phyloP scores from a whole-genome alignment of 108 stramenopile species.

The Skeletonema menzelii region DNA sequence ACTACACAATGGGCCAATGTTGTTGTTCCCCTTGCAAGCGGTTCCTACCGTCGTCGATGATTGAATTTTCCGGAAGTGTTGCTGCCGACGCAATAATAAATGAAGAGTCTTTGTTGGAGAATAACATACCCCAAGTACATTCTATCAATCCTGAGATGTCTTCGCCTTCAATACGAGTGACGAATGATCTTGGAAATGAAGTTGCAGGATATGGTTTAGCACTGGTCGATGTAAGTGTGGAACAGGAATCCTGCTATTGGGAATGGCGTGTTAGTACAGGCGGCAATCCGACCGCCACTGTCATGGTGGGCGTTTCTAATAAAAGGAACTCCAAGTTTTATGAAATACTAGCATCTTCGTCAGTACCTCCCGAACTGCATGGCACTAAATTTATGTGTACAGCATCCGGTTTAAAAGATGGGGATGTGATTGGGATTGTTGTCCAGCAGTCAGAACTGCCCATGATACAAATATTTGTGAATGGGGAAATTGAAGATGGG shows the following conservation, averaged over 20 bases:
- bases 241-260: conserved; percentile 89
- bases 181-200: conserved; percentile 29
- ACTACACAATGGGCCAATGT: conserved; percentile 43
- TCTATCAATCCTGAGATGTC: conserved; percentile 39
- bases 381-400: conserved; percentile 76
- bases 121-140: conserved; percentile 53
- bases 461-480: conserved; percentile 79
- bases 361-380: conserved; percentile 55
- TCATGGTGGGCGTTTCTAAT: conserved; percentile 75
- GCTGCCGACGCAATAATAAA: conserved; percentile 5
- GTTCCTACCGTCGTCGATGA: conserved; percentile 11
- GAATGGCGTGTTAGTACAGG: conserved; percentile 65
- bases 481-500: conserved; percentile 70
- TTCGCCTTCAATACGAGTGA: conserved; percentile 27
- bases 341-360: conserved; percentile 53
- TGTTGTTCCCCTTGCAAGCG: conserved; percentile 36
- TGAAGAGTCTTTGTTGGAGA: conserved; percentile 40
- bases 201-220: conserved; percentile 70
- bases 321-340: conserved; percentile 71
- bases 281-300: conserved; percentile 25
- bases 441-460: conserved; percentile 86
- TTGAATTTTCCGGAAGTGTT: conserved; percentile 13
- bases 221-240: conserved; percentile 63
- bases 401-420: conserved; percentile 57
- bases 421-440: conserved; percentile 76